Evolutionary conservation across 2,329 filamentous ascomycete genomes (phyloP).

Genomic region (Tolypocladium tropicale): DNA sequence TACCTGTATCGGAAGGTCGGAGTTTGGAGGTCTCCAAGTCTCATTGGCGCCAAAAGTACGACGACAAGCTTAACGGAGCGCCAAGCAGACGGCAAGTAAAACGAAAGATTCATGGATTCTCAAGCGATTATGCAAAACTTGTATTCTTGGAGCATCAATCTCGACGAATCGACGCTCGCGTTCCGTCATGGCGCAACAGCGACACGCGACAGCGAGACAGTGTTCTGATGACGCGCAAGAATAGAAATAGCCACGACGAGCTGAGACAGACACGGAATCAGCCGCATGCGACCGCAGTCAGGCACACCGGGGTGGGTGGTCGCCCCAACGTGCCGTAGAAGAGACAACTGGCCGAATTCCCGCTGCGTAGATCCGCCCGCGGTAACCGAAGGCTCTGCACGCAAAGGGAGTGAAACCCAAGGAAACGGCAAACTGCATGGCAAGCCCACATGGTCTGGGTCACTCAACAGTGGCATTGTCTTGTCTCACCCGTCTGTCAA

Average conservation of each 20-base stretch:
- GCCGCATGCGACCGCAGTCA: neutral
- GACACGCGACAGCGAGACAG: neutral
- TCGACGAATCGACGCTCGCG: too few relatives aligned
- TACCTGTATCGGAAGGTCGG: neutral
- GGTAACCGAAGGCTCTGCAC: neutral
- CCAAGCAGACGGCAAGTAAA: too few relatives aligned
- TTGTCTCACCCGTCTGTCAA: neutral
- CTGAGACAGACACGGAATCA: neutral
- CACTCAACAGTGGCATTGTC: neutral
- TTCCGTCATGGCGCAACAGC: neutral
- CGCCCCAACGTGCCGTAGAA: neutral
- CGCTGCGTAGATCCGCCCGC: neutral
- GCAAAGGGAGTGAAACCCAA: neutral
- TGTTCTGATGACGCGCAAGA: neutral
- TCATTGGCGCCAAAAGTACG: too few relatives aligned
- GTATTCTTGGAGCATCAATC: too few relatives aligned
- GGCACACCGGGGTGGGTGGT: neutral
- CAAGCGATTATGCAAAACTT: too few relatives aligned
- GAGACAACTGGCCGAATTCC: neutral
- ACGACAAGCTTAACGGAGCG: too few relatives aligned
- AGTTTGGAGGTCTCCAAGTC: neutral
- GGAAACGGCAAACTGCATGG: neutral
- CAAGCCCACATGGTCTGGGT: neutral
- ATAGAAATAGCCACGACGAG: neutral
- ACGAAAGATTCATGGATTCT: too few relatives aligned